Base-by-base conservation (phyloP, 163 green algal genomes). In the Scenedesmus sp. region DNA sequence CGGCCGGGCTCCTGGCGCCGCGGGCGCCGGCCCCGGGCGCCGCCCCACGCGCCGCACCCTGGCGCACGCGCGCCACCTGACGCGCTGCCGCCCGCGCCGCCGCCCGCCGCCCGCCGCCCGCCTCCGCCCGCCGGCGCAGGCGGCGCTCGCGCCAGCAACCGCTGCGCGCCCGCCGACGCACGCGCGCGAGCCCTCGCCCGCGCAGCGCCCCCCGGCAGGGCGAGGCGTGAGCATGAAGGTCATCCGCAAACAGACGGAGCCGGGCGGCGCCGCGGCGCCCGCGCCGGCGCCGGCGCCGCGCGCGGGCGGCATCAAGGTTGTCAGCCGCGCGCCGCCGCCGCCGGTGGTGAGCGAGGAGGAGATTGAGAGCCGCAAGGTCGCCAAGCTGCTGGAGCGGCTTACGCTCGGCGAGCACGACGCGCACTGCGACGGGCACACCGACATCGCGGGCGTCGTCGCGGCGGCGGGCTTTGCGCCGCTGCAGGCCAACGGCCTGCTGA, bases 201-300 rank as follows among this genome's bases (percentile, higher is more conserved):
- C 48, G 48, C 48, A 34, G 22, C 48, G 57, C n/a, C 44, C 50
- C 6, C 60, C n/a, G n/a, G n/a, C n/a, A n/a, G n/a, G n/a, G n/a
- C n/a, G n/a, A n/a, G n/a, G n/a, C n/a, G n/a, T n/a, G n/a, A n/a
- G 54, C 44, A 80, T 80, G 71, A 80, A 72, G 28, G 71, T 80
- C 31, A 70, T 80, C n/a, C 71, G 58, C 58, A 80, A 80, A 45
- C 62, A 80, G 33, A 44, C 20, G 26, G 58, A 71, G 17, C 71
- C 58, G 2, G 63, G 53, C 28, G 65, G 11, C 13, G 24, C 65
- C 15, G 65, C 45, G 10, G 42, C 51, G 15, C 71, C 58, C 57
- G 66, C 66, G 58, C 42, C 66, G 48, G 34, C 66, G 20, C 39
- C 44, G 45, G 39, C 63, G 31, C 39, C 70, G 31, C 28, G 53